Evolutionary conservation across 495 filamentous ascomycete species (phyloP), one percentile per base, ranked within the genome.

Genomic region (Chlorociboria aeruginascens): DNA sequence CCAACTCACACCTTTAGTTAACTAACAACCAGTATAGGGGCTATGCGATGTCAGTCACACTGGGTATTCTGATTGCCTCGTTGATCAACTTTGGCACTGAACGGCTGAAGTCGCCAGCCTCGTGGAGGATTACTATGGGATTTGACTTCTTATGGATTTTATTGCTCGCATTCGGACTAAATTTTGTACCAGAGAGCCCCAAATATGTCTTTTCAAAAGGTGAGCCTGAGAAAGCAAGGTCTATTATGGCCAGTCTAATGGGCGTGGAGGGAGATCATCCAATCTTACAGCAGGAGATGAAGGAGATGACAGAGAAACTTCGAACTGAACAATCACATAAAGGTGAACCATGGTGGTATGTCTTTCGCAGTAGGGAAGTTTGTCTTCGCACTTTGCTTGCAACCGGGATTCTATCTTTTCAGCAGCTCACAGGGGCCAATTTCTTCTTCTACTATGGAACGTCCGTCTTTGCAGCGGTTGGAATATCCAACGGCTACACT

Each of bases 61-160:
- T 89, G 46, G 86, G 86, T 50, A 90, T 90, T 65, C 84, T 87
- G 66, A 74, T 81, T 45, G 83, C 85, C 50, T 79, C 85, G 63
- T 51, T 43, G 29, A 74, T 92, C 72, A 89, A 92, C 63, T 90
- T 70, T 61, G 86, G 84, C 35, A 88, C 86, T 17, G 57, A 76
- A 28, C 66, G 66, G 39, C 64, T 62, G 38, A 36, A 52, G 16
- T 62, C 56, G 44, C 77, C 79, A 32, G 74, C 69, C 9, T 79
- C 81, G n/a, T 92, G 85, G 82, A 70, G 83, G 40, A 84, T 94
- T 44, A 78, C 85, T 48, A 88, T 85, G 73, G 87, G 83, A 25
- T 68, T 92, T 35, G 76, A 81, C 13, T 86, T 88, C 57, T 71
- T 83, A 49, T 89, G 82, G 76, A 79, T 84, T 32, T 60, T 85